Evolutionary conservation across 306 rosid species (phyloP).

Genomic region (Casuarina glauca): DNA sequence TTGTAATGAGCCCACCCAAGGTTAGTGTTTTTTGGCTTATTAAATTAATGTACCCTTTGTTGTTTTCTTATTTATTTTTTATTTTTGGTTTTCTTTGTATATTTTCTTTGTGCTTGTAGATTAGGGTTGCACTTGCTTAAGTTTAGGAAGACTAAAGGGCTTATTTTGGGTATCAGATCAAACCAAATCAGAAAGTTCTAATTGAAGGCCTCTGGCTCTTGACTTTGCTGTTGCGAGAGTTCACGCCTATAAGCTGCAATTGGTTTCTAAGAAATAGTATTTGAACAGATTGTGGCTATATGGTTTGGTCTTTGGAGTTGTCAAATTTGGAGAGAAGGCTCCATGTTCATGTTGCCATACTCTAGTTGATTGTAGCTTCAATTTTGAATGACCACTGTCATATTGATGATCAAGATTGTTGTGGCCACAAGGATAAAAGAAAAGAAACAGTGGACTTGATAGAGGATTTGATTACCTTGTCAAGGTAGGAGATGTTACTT

Average conservation of each 20-base stretch:
- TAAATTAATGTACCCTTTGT: neutral
- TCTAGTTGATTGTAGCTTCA: neutral
- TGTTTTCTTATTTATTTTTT: neutral
- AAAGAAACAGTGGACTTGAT: neutral
- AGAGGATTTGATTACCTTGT: slow-evolving; percentile 49
- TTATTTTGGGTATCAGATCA: neutral
- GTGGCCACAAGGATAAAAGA: neutral
- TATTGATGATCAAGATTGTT: neutral
- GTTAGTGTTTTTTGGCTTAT: slow-evolving; percentile 37
- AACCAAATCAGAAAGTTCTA: neutral
- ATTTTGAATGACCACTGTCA: neutral
- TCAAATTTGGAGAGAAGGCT: too few species aligned
- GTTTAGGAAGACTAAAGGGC: neutral
- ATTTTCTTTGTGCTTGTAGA: neutral
- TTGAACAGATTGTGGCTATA: neutral
- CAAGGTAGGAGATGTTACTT: slow-evolving; percentile 69
- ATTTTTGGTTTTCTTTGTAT: neutral
- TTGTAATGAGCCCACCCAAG: slow-evolving; percentile 94
- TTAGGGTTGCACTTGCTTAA: neutral
- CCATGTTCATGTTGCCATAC: neutral
- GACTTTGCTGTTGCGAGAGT: neutral
- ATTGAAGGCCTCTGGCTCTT: neutral
- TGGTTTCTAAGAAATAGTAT: neutral
- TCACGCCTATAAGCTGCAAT: neutral
- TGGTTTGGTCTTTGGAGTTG: neutral